Base-by-base conservation (phyloP, 2,329 filamentous ascomycete species). In the Tolypocladium endophyticum region DNA sequence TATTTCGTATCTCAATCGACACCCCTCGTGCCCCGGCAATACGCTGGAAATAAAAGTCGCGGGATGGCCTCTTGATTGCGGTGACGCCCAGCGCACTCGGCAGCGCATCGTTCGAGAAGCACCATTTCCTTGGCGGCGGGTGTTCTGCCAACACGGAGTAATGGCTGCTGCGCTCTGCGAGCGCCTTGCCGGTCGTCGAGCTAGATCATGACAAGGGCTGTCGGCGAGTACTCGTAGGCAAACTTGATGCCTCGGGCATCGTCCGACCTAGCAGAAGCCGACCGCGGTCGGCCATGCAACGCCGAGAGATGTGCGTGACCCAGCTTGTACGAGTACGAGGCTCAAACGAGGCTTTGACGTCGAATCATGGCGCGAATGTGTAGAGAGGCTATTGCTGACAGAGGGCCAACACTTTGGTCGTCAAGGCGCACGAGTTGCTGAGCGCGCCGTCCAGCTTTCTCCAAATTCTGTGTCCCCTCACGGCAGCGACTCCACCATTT, bases 401-500 rank as follows among this genome's bases (percentile, higher is more conserved):
- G 33, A 20, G 30, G 30, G 35, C 58, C 39, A 59, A 33, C 36
- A 39, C 58, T 50, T 55, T n/a, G n/a, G 58, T n/a, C 30, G 30
- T 53, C 25, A 7, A 2, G 7, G 41, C 23, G 41, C n/a, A 45
- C 18, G 18, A 20, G 39, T 45, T n/a, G 36, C 53, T 18, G 41
- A 35, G 16, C 41, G 43, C 16, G 35, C 41, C 54, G 57, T 35
- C 38, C 52, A 57, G 50, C 58, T 56, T 60, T 59, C 55, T 60
- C 43, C 53, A 59, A 61, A 59, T 59, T 62, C 63, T 64, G 61
- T 59, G 55, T 57, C 56, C 59, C 61, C 60, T 63, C 61, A 56
- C 59, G 60, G 63, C 58, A 59, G 59, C 30, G 60, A 62, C 63
- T 64, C 64, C 64, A 66, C 64, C 54, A 35, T 45, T 60, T 61